A percentile compares a stretch with the other conserved stretches of the same genome.
These are phyloP conservation scores for Populus tremula DNA, from an alignment of 345 rosid species.

Conservation along the genomic window DNA sequence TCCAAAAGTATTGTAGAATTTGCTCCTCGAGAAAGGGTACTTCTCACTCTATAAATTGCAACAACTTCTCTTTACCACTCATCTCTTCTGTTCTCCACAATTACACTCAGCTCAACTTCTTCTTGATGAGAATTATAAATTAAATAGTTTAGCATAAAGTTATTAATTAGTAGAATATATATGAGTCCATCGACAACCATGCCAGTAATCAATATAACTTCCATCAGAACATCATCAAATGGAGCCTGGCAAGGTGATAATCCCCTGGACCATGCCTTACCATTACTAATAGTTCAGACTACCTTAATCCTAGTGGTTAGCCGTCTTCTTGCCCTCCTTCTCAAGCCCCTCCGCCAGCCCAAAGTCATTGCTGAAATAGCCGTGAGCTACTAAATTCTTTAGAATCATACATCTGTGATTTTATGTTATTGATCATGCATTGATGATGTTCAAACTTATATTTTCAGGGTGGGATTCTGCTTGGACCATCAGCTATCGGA, in stretches of 20 bases:
- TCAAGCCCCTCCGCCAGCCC: conserved; percentile 43
- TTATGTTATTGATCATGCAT: neutral
- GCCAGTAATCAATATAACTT: conserved; percentile 17
- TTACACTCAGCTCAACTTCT: too few relatives aligned
- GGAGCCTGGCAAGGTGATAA: conserved; percentile 52
- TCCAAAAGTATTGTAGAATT: too few relatives aligned
- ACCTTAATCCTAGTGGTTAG: conserved; percentile 27
- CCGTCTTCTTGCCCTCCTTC: conserved; percentile 30
- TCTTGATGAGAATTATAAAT: too few relatives aligned
- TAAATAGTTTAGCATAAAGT: too few relatives aligned
- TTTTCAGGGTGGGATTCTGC: conserved; percentile 69
- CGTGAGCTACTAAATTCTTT: conserved; percentile 8
- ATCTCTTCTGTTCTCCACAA: too few relatives aligned
- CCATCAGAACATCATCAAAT: conserved; percentile 30
- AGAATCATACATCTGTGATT: neutral
- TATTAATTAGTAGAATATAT: too few relatives aligned
- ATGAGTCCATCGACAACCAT: neutral
- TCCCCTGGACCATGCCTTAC: conserved; percentile 41
- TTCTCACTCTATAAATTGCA: too few relatives aligned
- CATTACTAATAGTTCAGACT: conserved; percentile 31
- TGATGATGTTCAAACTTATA: neutral
- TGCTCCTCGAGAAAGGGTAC: too few relatives aligned
- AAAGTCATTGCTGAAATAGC: conserved; percentile 41
- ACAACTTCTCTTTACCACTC: too few relatives aligned
- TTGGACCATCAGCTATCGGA: conserved; percentile 80